These are phyloP conservation scores for Nigrospora sphaerica DNA, from an alignment of 2,329 filamentous ascomycete species.

Conservation along the genomic window DNA sequence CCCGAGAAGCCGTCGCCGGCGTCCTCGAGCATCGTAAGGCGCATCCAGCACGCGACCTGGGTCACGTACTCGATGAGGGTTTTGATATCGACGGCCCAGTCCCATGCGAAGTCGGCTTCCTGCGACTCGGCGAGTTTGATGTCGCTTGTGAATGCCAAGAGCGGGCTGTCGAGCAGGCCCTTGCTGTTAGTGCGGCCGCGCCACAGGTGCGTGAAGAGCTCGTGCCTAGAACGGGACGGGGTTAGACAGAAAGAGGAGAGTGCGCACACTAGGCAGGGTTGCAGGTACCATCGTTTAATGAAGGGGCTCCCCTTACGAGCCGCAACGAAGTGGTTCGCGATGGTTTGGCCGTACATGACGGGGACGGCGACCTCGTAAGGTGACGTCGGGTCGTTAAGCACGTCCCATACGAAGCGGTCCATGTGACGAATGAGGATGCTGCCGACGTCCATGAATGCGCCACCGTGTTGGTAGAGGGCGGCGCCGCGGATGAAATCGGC, in stretches of 20 bases:
- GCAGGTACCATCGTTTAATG: slow-evolving; percentile 23
- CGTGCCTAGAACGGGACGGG: slow-evolving; percentile 19
- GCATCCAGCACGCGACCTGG: slow-evolving; percentile 29
- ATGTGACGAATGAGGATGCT: slow-evolving; percentile 27
- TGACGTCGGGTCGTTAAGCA: slow-evolving; percentile 22
- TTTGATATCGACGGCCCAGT: slow-evolving; percentile 21
- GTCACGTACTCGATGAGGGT: slow-evolving; percentile 28
- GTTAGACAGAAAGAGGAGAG: background rate
- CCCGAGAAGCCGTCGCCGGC: slow-evolving; percentile 14
- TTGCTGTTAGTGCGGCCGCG: slow-evolving; percentile 14
- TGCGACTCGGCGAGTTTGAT: slow-evolving; percentile 15
- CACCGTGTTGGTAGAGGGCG: slow-evolving; percentile 28
- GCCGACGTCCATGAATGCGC: slow-evolving; percentile 33
- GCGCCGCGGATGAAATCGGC: slow-evolving; percentile 34
- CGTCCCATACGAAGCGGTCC: slow-evolving; percentile 29
- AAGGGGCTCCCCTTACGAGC: slow-evolving; percentile 30
- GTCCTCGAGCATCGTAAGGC: slow-evolving; percentile 16
- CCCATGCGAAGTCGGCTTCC: slow-evolving; percentile 15
- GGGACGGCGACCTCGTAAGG: slow-evolving; percentile 23
- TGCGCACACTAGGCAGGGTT: background rate
- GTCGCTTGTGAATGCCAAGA: slow-evolving; percentile 17
- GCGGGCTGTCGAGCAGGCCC: slow-evolving; percentile 16
- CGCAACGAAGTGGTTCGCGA: slow-evolving; percentile 30
- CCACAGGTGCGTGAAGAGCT: slow-evolving; percentile 24
- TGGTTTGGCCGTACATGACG: slow-evolving; percentile 15